Evolutionary conservation across 2,329 filamentous ascomycete genomes (phyloP).

Genomic region (Chaetomium strumarium): DNA sequence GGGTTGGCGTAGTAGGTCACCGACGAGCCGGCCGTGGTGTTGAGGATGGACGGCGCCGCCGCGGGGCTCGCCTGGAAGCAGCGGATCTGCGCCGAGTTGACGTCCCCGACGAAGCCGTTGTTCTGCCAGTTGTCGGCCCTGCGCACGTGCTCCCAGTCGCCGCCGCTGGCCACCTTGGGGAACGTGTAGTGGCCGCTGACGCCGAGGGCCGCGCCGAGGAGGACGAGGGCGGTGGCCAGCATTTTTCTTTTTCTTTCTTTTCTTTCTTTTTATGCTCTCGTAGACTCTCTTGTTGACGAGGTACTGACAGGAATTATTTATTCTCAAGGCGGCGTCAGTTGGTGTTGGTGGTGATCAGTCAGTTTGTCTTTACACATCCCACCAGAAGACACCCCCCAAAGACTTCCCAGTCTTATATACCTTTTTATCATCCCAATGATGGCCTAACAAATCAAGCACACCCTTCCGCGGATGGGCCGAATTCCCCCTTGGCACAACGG

Average conservation of each 20-base stretch:
- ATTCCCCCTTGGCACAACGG: conserved; percentile 15
- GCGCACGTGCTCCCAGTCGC: conserved; percentile 42
- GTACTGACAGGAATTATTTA: too few relatives aligned
- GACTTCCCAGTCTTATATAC: background rate
- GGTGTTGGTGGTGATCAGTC: too few relatives aligned
- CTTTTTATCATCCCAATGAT: too few relatives aligned
- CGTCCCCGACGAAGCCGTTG: conserved; percentile 45
- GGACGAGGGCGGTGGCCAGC: conserved; percentile 15
- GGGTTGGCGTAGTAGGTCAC: conserved; percentile 39
- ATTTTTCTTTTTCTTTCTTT: too few relatives aligned
- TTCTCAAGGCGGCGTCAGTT: background rate
- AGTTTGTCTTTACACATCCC: too few relatives aligned
- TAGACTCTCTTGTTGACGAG: background rate
- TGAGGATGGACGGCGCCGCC: conserved; percentile 35
- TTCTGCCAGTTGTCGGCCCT: conserved; percentile 45
- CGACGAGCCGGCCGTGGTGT: conserved; percentile 39
- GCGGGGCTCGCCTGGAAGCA: conserved; percentile 41
- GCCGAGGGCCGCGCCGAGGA: conserved; percentile 19
- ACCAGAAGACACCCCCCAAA: too few relatives aligned
- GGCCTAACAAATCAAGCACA: too few relatives aligned
- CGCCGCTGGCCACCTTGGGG: conserved; percentile 32
- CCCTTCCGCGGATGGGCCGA: conserved; percentile 11
- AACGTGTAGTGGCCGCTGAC: conserved; percentile 31
- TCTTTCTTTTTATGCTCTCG: background rate
- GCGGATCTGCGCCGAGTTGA: conserved; percentile 41